Evolutionary conservation across 768 basidiomycete species (phyloP), one percentile per base, ranked within the genome.

Genomic region (Pulveroboletus sp.): DNA sequence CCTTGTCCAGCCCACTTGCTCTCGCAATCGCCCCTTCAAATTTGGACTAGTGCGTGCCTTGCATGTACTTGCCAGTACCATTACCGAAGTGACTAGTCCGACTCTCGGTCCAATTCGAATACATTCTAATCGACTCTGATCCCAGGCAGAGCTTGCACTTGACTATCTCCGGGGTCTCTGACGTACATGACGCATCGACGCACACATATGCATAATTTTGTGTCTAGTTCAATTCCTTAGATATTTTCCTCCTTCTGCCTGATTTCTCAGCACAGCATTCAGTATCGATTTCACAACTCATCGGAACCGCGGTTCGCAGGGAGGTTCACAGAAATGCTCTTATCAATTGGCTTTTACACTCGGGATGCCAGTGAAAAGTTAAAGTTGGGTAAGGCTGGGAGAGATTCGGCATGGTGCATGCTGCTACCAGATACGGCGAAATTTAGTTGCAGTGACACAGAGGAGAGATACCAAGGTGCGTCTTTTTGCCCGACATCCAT

Each of bases 371-470:
- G 37, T 76, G 72, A 52, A 82, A 83, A 45, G 69, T 74, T 24
- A 82, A 77, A 54, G 74, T 73, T 3, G 78, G 79, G 51, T 74
- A 88, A 1, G 85, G 87, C 3, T 91, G 88, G 87, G 88, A 90
- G 68, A 84, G 82, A 60, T 69, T 75, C 0, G 73, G 76, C 0
- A 57, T 71, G 1, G 63, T 64, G 12, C 66, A 67, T 24, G 68
- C 70, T 3, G 70, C 66, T 10, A 69, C 75, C 2, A 71, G 70
- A 31, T 71, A 74, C 26, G 80, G 82, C 69, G 78, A 39, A 73
- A 73, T 35, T 61, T 89, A 35, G 62, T 75, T 4, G 67, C 66
- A 1, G 63, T 87, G 52, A 61, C 85, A 27, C 65, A 68, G 15
- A 73, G 69, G 42, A 73, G 72, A 43, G 81, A 89, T 59, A 57